These are phyloP conservation scores for Cephalotrichum gorgonifer DNA, from an alignment of 2,329 filamentous ascomycete genomes.

Conservation along the genomic window DNA sequence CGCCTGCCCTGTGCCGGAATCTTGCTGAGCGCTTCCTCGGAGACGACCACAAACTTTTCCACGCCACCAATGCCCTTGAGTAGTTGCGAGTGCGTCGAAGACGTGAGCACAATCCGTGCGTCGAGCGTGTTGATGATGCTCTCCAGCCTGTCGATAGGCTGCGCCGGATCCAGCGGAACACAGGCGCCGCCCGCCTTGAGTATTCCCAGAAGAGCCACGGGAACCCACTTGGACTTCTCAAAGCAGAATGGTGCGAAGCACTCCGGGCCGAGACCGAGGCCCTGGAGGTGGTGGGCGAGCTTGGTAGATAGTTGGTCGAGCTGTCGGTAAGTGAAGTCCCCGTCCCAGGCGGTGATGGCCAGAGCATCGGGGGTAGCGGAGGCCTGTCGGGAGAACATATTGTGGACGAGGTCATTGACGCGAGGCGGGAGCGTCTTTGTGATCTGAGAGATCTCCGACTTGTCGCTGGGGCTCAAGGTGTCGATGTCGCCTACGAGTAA, in stretches of 20 bases:
- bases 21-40: not conserved
- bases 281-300: conserved; percentile 27
- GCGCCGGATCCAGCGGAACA: conserved; percentile 33
- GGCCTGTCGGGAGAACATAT: not conserved
- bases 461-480: not conserved
- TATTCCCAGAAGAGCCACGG: conserved; percentile 31
- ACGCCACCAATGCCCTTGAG: conserved; percentile 6
- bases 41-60: not conserved
- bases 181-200: conserved; percentile 38
- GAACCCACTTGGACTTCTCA: conserved; percentile 36
- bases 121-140: conserved; percentile 32
- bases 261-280: conserved; percentile 25
- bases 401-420: not conserved
- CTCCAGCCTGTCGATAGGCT: conserved; percentile 31
- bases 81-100: too few species aligned
- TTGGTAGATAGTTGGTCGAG: conserved; percentile 29
- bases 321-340: conserved; percentile 32
- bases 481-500: not conserved
- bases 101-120: conserved; percentile 28
- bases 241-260: conserved; percentile 36
- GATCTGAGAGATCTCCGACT: not conserved
- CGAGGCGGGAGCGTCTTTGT: not conserved
- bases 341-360: conserved; percentile 39
- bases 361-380: conserved; percentile 19
- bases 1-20: not conserved